phyloP scores from a whole-genome alignment of 2,329 filamentous ascomycete species.

The Pyrenochaeta sp. region DNA sequence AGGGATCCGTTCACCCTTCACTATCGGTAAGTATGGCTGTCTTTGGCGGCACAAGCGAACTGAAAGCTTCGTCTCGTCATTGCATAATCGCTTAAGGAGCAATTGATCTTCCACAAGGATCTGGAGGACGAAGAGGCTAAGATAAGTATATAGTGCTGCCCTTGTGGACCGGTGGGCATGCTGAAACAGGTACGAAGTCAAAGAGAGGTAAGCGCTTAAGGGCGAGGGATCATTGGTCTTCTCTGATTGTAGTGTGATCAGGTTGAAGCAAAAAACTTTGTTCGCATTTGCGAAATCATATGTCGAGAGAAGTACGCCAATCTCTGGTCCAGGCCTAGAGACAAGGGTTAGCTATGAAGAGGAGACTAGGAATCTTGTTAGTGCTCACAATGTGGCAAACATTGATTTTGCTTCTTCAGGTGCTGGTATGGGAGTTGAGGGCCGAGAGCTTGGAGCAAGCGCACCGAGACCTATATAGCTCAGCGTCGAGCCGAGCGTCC shows the following conservation, averaged over 20 bases:
- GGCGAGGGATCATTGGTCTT: conserved; percentile 73
- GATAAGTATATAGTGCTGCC: conserved; percentile 81
- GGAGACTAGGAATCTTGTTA: not conserved
- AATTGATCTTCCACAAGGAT: conserved; percentile 85
- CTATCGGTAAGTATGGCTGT: conserved; percentile 81
- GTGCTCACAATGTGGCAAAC: conserved; percentile 77
- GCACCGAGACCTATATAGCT: conserved; percentile 84
- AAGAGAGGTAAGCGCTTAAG: conserved; percentile 82
- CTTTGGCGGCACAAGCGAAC: conserved; percentile 90
- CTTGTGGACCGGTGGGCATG: conserved; percentile 87
- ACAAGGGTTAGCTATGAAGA: conserved; percentile 16
- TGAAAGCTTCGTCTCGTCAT: conserved; percentile 74
- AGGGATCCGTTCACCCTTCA: conserved; percentile 75
- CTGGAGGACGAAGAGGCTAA: conserved; percentile 85
- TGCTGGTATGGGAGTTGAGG: conserved; percentile 68
- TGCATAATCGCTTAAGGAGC: conserved; percentile 84
- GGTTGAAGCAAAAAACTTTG: conserved; percentile 89
- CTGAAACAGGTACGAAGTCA: conserved; percentile 91
- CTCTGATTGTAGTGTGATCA: conserved; percentile 72
- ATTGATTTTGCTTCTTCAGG: conserved; percentile 82
- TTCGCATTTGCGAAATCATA: conserved; percentile 96
- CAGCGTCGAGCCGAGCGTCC: conserved; percentile 82
- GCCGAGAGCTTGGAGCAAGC: conserved; percentile 73
- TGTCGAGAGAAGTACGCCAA: conserved; percentile 80
- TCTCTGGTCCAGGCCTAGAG: conserved; percentile 78